Evolutionary conservation across 441 rosid genomes (phyloP).

Genomic region (Euphorbia corollata): DNA sequence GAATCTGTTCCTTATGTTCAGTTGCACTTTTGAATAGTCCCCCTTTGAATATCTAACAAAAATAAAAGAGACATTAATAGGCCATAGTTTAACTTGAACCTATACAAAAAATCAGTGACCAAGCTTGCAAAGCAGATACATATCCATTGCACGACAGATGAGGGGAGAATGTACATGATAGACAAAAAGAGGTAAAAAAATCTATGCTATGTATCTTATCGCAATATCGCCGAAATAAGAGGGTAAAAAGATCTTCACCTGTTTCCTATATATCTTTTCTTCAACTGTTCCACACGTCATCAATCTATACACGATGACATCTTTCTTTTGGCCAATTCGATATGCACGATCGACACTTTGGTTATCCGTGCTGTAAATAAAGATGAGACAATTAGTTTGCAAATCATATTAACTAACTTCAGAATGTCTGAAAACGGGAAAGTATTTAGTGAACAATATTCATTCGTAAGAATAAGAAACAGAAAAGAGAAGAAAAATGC

Average conservation of each 20-base stretch:
- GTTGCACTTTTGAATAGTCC: slow-evolving; percentile 91
- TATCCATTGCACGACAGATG: background rate
- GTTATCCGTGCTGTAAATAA: slow-evolving; percentile 65
- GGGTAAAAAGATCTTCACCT: slow-evolving; percentile 38
- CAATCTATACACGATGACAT: slow-evolving; percentile 85
- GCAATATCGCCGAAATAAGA: slow-evolving; percentile 2
- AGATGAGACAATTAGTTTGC: background rate
- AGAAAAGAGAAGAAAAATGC: background rate
- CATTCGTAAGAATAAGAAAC: background rate
- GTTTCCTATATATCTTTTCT: slow-evolving; percentile 94
- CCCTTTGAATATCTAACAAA: slow-evolving; percentile 71
- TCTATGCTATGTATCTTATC: background rate
- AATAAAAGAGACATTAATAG: slow-evolving; percentile 9
- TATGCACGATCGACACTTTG: slow-evolving; percentile 96
- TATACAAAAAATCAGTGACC: background rate
- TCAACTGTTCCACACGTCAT: slow-evolving; percentile 98
- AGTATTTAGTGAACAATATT: background rate
- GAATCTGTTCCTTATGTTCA: slow-evolving; percentile 91
- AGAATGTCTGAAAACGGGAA: background rate
- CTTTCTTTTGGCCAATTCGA: slow-evolving; percentile 90
- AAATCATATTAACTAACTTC: background rate
- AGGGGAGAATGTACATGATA: background rate
- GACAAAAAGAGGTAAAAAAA: too few species aligned
- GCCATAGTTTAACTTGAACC: background rate
- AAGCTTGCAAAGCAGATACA: slow-evolving; percentile 4